Conservation (phyloP, 306 rosid species). For the Inga leiocalycina region DNA sequence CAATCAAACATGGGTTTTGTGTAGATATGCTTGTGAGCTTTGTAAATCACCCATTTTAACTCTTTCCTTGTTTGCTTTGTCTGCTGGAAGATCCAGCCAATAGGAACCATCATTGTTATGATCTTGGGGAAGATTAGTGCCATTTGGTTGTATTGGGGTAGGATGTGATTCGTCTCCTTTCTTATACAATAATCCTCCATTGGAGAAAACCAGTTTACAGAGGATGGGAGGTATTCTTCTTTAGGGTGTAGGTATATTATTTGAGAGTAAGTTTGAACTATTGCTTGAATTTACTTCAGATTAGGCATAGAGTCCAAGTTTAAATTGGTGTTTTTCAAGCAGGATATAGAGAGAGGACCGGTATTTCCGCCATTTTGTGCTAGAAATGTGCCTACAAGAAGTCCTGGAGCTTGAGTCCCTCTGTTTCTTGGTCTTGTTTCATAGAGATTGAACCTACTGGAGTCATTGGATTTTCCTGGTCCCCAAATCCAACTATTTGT, state of each 20-base stretch:
- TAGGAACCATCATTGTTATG: conserved; percentile 52
- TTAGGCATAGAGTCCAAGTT: conserved; percentile 46
- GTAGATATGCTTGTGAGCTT: conserved; percentile 42
- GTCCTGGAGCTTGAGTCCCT: conserved; percentile 50
- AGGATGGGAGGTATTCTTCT: conserved; percentile 55
- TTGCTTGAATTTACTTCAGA: background rate
- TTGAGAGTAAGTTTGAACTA: conserved; percentile 34
- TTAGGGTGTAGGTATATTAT: conserved; percentile 51
- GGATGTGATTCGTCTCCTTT: conserved; percentile 44
- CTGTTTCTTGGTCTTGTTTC: conserved; percentile 44
- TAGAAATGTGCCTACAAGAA: conserved; percentile 48
- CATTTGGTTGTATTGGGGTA: conserved; percentile 35
- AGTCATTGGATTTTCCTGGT: background rate
- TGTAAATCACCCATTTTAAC: conserved; percentile 55
- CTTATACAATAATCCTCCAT: conserved; percentile 52
- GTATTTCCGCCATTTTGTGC: conserved; percentile 35
- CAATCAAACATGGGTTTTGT: conserved; percentile 63
- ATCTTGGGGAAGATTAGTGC: conserved; percentile 58
- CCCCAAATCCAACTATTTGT: background rate
- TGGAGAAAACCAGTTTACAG: conserved; percentile 52
- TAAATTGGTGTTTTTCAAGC: conserved; percentile 46
- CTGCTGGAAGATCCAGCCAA: conserved; percentile 60
- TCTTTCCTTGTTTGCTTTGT: conserved; percentile 35
- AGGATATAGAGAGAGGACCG: conserved; percentile 31
- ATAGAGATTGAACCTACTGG: conserved; percentile 44